These are phyloP conservation scores for Erodium texanum DNA, from an alignment of 441 rosid species.

Conservation along the genomic window DNA sequence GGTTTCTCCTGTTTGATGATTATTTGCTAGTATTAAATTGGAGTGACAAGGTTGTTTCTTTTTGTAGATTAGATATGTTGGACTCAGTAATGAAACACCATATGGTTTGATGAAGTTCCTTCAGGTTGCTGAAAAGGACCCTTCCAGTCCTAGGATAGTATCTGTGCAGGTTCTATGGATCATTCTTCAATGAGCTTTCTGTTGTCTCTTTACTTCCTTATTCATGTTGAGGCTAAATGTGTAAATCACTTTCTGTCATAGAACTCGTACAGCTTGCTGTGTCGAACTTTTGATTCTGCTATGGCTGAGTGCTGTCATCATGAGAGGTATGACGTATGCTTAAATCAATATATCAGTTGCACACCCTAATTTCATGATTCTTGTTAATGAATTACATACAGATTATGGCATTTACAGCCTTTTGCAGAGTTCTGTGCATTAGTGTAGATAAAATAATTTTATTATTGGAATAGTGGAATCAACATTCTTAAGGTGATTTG, in stretches of 20 bases:
- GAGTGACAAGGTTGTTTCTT: constrained; percentile 5
- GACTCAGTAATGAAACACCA: constrained; percentile 58
- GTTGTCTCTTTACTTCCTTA: no score
- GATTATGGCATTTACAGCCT: not conserved
- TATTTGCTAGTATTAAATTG: not conserved
- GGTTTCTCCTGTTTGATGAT: constrained; percentile 5
- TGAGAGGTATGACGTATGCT: constrained; percentile 34
- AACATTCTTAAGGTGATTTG: not conserved
- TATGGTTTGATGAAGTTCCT: constrained; percentile 57
- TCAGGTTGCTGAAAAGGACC: constrained; percentile 33
- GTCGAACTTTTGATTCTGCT: constrained; percentile 53
- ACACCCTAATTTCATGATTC: not conserved
- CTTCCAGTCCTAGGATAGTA: constrained; percentile 34
- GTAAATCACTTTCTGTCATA: constrained; percentile 17
- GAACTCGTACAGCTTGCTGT: constrained; percentile 54
- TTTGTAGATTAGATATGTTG: constrained; percentile 47
- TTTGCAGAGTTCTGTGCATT: not conserved
- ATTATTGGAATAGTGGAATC: not conserved
- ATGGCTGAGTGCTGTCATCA: constrained; percentile 63
- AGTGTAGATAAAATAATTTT: not conserved
- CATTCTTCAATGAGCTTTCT: constrained; percentile 7
- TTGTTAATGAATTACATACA: not conserved
- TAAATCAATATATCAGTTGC: not conserved
- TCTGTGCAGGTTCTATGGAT: constrained; percentile 38
- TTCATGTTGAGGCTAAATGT: constrained; percentile 18